Evolutionary conservation across 148 eudicot genomes (phyloP), one percentile per base, ranked within the genome.

Genomic region (Fagopyrum esculentum): DNA sequence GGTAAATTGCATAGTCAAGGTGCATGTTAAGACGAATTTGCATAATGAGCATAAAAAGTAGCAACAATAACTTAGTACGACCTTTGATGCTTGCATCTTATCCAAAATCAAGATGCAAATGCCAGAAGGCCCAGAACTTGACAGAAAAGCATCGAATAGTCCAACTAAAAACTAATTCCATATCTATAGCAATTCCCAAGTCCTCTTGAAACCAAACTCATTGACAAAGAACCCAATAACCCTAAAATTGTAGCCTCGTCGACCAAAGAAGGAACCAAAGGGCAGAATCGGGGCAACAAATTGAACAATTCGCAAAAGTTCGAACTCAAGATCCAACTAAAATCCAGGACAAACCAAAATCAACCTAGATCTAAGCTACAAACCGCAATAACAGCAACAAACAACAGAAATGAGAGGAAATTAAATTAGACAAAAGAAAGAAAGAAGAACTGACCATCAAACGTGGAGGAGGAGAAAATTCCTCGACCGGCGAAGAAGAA

Each of bases 401-500:
- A 51, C 9, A 59, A 26, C 55, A 61, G 0, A 74, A 9, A 45
- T 61, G 49, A 72, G 49, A 72, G 22, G 46, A 78, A 46, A 78
- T 6, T 9, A 40, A 40, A 45, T 17, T 13, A 45, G 52, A 22
- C 26, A 22, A 22, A 22, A 22, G 40, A 35, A 35, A 35, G 40
- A 75, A 17, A 78, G 5, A 13, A 74, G 12, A 43, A 54, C 47
- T 43, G 43, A 74, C 80, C 50, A 54, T 56, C 81, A 57, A 64
- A 79, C 0, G 85, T 29, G 78, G 83, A 69, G 15, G 86, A 68
- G 51, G 74, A 9, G 47, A 76, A 79, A 45, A 85, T 56, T 10
- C 87, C 89, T 43, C 84, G 88, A 10, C 88, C 86, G 75, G 83
- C 74, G 61, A 89, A 84, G 79, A 93, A 84, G 55, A 88, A 69